phyloP scores from a whole-genome alignment of 2,329 filamentous ascomycete genomes.

The Talaromyces sp. region DNA sequence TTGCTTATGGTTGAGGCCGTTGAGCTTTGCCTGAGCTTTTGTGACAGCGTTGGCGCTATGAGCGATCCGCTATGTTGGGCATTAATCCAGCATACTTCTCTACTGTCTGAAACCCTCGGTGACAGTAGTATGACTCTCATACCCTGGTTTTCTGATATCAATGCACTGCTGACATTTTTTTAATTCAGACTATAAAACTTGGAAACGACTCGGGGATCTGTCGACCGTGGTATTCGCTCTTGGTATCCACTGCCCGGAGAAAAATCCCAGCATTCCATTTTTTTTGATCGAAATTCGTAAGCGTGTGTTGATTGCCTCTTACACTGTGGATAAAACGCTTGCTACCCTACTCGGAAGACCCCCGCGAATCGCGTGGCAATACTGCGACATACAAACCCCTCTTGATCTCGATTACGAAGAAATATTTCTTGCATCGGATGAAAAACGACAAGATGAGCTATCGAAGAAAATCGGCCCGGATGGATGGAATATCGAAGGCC shows the following conservation, averaged over 20 bases:
- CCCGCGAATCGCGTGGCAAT: conserved; percentile 34
- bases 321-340: conserved; percentile 40
- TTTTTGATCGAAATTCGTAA: conserved; percentile 34
- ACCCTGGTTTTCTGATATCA: background rate
- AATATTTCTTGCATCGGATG: conserved; percentile 11
- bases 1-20: conserved; percentile 9
- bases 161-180: background rate
- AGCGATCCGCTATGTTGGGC: conserved; percentile 16
- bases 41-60: conserved; percentile 11
- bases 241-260: conserved; percentile 36
- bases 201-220: conserved; percentile 40
- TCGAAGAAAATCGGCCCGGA: conserved; percentile 11
- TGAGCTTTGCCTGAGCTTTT: conserved; percentile 17
- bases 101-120: conserved; percentile 12
- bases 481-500: conserved; percentile 19
- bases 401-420: conserved; percentile 18
- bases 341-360: conserved; percentile 43
- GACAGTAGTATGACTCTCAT: conserved; percentile 9
- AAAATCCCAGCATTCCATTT: conserved; percentile 16
- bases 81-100: conserved; percentile 10
- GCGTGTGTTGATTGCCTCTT: conserved; percentile 33
- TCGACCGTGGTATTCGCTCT: conserved; percentile 37
- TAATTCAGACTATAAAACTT: conserved; percentile 37
- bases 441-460: conserved; percentile 9
- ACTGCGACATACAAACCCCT: conserved; percentile 20